Percentiles rank a stretch among this genome's conserved stretches.
Conservation (phyloP, 2,329 filamentous ascomycete species). For the Beauveria pseudobassiana region DNA sequence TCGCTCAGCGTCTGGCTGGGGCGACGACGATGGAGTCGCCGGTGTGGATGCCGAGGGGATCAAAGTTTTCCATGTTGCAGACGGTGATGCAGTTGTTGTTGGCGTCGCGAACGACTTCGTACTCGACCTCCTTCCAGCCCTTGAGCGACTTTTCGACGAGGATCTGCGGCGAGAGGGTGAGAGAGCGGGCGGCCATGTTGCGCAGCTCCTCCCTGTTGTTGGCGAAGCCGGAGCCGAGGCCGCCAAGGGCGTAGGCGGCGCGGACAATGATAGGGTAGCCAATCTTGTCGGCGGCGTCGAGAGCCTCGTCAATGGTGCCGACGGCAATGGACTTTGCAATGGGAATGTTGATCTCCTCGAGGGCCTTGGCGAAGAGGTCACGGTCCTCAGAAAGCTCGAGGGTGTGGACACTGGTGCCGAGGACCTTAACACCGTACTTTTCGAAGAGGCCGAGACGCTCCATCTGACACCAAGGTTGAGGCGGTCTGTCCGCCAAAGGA, state of each 20-base stretch:
- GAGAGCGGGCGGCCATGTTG: slow-evolving; percentile 84
- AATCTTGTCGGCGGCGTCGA: slow-evolving; percentile 76
- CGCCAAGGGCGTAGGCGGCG: slow-evolving; percentile 91
- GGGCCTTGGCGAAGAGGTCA: slow-evolving; percentile 89
- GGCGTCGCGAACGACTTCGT: slow-evolving; percentile 94
- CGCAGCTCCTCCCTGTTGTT: slow-evolving; percentile 89
- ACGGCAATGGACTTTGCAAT: slow-evolving; percentile 96
- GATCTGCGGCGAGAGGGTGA: slow-evolving; percentile 92
- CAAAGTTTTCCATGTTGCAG: slow-evolving; percentile 81
- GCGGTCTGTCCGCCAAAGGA: slow-evolving; percentile 97
- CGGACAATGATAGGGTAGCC: slow-evolving; percentile 98
- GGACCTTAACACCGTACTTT: slow-evolving; percentile 88
- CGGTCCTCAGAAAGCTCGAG: slow-evolving; percentile 92
- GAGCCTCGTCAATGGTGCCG: slow-evolving; percentile 80
- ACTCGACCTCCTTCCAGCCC: slow-evolving; percentile 99
- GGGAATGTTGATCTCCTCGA: slow-evolving; percentile 95
- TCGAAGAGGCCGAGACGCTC: slow-evolving; percentile 93
- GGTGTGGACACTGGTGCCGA: slow-evolving; percentile 91
- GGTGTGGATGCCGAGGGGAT: slow-evolving; percentile 93
- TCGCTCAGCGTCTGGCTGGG: slow-evolving; percentile 91
- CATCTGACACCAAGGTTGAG: slow-evolving; percentile 98
- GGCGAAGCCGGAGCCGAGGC: slow-evolving; percentile 92
- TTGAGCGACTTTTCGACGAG: slow-evolving; percentile 97
- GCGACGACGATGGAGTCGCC: slow-evolving; percentile 98
- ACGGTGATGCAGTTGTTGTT: slow-evolving; percentile 99